phyloP scores from a whole-genome alignment of 192 early-diverging fungal species.

The Umbelopsis ramanniana region DNA sequence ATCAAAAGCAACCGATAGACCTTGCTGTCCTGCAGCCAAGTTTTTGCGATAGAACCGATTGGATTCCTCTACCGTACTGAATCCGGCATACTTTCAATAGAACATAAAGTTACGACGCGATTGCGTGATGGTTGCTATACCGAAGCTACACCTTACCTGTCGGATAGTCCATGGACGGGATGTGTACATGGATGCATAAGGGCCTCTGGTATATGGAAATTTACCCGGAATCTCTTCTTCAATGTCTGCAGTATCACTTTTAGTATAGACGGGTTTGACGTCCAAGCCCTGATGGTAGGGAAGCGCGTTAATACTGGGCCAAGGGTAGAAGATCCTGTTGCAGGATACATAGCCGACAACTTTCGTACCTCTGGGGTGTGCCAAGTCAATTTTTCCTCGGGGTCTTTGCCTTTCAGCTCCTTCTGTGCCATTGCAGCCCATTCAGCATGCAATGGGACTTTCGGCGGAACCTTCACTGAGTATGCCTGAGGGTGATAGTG shows the following conservation, averaged over 20 bases:
- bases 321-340: neutral
- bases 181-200: conserved; percentile 86
- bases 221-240: conserved; percentile 79
- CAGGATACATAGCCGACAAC: neutral
- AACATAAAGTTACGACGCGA: conserved; percentile 9
- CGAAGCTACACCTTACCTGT: conserved; percentile 48
- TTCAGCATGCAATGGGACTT: conserved; percentile 67
- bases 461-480: conserved; percentile 5
- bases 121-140: neutral
- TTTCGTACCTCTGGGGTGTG: conserved; percentile 70
- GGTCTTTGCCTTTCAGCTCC: conserved; percentile 89
- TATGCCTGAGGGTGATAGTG: conserved; percentile 15
- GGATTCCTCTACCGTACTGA: conserved; percentile 91
- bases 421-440: conserved; percentile 78
- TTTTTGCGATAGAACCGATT: conserved; percentile 90
- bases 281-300: conserved; percentile 61
- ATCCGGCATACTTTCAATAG: conserved; percentile 77
- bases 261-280: conserved; percentile 88
- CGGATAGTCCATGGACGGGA: conserved; percentile 86
- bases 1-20: conserved; percentile 88
- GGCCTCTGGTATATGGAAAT: conserved; percentile 87
- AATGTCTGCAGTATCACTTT: conserved; percentile 63
- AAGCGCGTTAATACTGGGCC: neutral
- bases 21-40: conserved; percentile 88
- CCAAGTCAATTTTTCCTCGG: conserved; percentile 74